Evolutionary conservation across 23 red algal species (phyloP), one percentile per base, ranked within the genome.

Genomic region (Gracilariopsis chorda): DNA sequence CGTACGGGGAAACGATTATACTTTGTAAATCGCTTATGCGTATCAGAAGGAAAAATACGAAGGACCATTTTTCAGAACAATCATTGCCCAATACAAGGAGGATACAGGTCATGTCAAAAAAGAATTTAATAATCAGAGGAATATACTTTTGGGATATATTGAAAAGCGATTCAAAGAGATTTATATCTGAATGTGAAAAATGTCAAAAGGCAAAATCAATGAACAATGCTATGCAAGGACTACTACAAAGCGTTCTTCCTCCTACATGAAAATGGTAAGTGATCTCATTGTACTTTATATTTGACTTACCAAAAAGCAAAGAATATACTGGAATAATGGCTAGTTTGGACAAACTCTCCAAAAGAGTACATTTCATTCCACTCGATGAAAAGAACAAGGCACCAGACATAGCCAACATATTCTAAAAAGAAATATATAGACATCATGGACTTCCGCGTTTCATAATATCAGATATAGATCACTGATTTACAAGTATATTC

Each of bases 221-320:
- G 8, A 84, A 84, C 67, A 34, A 28, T 28, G 48, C 63, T 3
- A 0, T 40, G 20, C 19, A 16, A 1, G 80, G 39, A 84, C 13
- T 63, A 23, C 10, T 68, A 6, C 30, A 29, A 11, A 12, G 56
- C 7, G 30, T 84, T 27, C 34, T 58, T 24, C 37, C 80, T 19
- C 32, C 33, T 23, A 11, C 11, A 6, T 48, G 67, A 19, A 84
- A 69, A 32, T 84, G 80, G 58, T 33, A 84, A 84, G 52, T 45
- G 11, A 84, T 84, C 45, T 64, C 59, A n/a, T 67, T 84, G 59
- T 33, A 84, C 0, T 84, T 64, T 59, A 60, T 84, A 30, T 64
- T 68, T 32, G 59, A 84, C 2, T 32, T 69, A 47, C 80, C 80
- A 69, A 84, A 64, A 49, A 84, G 10, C 44, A 64, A 84, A n/a